These are phyloP conservation scores for Ballota nigra DNA, from an alignment of 257 asterid species.

Conservation along the genomic window DNA sequence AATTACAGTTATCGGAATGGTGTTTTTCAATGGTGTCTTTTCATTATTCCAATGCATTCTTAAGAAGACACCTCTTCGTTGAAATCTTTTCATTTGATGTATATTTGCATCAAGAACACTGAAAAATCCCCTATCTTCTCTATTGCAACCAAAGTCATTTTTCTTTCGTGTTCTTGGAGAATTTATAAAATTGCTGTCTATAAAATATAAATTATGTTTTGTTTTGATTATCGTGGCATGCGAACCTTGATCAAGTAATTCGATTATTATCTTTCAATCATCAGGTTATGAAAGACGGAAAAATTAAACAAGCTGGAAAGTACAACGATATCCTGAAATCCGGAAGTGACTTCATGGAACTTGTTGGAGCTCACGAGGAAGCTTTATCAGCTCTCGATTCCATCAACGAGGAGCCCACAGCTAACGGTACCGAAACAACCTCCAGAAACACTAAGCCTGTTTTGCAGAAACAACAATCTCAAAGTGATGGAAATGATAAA, in stretches of 20 bases:
- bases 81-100: too few relatives aligned
- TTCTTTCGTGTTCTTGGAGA: too few relatives aligned
- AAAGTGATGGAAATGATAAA: slow-evolving; percentile 32
- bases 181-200: too few relatives aligned
- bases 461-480: slow-evolving; percentile 37
- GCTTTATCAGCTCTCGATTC: slow-evolving; percentile 69
- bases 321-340: slow-evolving; percentile 65
- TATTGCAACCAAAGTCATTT: too few relatives aligned
- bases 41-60: too few relatives aligned
- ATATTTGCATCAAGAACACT: too few relatives aligned
- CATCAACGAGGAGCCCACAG: slow-evolving; percentile 23
- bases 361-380: slow-evolving; percentile 84
- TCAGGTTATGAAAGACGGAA: slow-evolving; percentile 89
- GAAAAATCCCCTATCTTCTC: too few relatives aligned
- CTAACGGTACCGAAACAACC: slow-evolving; percentile 28
- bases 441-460: slow-evolving; percentile 21
- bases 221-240: too few relatives aligned
- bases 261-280: neutral
- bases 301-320: slow-evolving; percentile 71
- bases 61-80: too few relatives aligned
- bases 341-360: slow-evolving; percentile 83
- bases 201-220: too few relatives aligned
- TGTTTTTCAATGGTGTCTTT: too few relatives aligned
- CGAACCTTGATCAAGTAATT: neutral
- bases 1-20: too few relatives aligned